Evolutionary conservation across 305 asterid species (phyloP).

Genomic region (Solanum hybrid): DNA sequence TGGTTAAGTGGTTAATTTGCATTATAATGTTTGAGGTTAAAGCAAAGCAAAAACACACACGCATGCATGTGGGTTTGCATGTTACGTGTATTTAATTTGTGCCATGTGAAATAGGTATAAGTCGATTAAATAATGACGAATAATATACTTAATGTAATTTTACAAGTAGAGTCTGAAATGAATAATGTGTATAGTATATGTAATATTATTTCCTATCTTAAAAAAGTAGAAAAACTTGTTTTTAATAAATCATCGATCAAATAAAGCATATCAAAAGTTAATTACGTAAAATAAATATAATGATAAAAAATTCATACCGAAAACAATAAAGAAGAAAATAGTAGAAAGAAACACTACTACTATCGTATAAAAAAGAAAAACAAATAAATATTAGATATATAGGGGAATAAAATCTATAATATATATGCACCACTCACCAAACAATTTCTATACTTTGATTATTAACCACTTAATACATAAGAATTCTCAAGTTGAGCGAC

Average conservation of each 20-base stretch:
- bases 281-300: background rate
- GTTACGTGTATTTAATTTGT: background rate
- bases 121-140: background rate
- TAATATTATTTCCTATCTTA: background rate
- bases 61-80: background rate
- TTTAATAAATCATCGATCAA: background rate
- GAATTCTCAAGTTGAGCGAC: background rate
- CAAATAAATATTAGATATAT: background rate
- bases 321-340: background rate
- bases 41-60: background rate
- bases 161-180: background rate
- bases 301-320: accelerated
- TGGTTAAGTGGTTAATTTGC: background rate
- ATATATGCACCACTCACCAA: background rate
- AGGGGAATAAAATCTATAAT: background rate
- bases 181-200: background rate
- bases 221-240: background rate
- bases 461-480: background rate
- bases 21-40: background rate
- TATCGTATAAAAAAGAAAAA: background rate
- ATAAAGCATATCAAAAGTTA: background rate
- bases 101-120: background rate
- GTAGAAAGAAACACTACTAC: background rate
- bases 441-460: background rate
- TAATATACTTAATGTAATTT: background rate